Percentiles rank a stretch among this genome's conserved stretches.
These are phyloP conservation scores for Rubia balearica DNA, from an alignment of 305 asterid genomes.

Conservation along the genomic window DNA sequence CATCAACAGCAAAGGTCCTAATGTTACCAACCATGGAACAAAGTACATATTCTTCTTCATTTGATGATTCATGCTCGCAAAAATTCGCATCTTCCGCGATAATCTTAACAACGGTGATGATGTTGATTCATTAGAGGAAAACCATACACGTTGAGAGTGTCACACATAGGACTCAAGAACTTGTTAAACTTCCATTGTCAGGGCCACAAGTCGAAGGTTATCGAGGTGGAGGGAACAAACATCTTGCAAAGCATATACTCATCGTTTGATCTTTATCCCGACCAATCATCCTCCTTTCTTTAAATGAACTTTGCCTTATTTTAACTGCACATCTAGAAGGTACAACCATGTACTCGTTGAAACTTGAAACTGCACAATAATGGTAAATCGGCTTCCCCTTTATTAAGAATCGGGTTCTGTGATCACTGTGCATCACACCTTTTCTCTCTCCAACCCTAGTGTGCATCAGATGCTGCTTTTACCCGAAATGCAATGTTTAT, in stretches of 20 bases:
- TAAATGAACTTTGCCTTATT: too few species aligned
- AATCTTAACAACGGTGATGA: too few species aligned
- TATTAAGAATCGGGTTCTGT: conserved; percentile 67
- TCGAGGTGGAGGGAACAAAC: conserved; percentile 90
- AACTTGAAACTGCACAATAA: conserved; percentile 97
- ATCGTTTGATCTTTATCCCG: conserved; percentile 72
- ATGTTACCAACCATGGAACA: conserved; percentile 42
- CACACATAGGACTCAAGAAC: conserved; percentile 49
- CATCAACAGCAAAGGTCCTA: conserved; percentile 70
- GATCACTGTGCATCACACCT: conserved; percentile 90
- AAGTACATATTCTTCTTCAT: conserved; percentile 32
- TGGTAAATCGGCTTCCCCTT: conserved; percentile 72
- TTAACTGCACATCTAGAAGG: conserved; percentile 95
- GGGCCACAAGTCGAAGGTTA: conserved; percentile 62
- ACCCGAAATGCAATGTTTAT: conserved; percentile 66
- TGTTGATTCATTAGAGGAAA: conserved; percentile 31
- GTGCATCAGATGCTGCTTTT: conserved; percentile 78
- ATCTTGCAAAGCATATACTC: conserved; percentile 56
- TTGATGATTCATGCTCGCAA: not conserved
- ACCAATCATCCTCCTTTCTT: conserved; percentile 77
- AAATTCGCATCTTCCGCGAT: too few species aligned
- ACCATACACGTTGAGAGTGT: conserved; percentile 50
- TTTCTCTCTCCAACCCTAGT: conserved; percentile 76
- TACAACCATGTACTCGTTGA: conserved; percentile 82
- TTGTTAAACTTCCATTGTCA: conserved; percentile 52